Conservation (phyloP, 208 protist genomes). For the Giardia muris region DNA sequence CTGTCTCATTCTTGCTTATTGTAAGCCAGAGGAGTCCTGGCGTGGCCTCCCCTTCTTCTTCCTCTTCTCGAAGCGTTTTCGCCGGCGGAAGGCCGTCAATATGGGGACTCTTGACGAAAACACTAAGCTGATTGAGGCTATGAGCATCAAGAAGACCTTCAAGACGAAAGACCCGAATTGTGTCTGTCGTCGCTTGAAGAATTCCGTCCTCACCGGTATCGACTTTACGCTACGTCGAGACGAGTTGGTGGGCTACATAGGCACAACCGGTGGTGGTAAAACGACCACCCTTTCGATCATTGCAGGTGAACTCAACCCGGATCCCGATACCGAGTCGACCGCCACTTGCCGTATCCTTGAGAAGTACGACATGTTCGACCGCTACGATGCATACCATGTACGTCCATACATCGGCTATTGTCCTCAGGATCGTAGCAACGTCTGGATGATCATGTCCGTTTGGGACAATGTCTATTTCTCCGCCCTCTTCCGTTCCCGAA, state of each 20-base stretch:
- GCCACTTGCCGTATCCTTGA: background rate
- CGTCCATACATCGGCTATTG: background rate
- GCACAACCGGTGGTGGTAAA: background rate
- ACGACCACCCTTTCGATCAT: background rate
- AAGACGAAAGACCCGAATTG: background rate
- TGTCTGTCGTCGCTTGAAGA: background rate
- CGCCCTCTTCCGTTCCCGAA: background rate
- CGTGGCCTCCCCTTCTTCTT: background rate
- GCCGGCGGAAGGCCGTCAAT: background rate
- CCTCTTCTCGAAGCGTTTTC: background rate
- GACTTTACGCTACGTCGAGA: background rate
- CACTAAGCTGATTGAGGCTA: background rate
- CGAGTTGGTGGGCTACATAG: background rate
- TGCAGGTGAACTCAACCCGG: background rate
- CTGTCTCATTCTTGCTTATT: background rate
- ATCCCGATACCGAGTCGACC: background rate
- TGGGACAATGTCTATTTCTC: background rate
- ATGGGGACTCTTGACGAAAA: background rate
- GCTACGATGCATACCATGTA: background rate
- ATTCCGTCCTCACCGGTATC: background rate
- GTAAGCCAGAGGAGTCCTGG: background rate
- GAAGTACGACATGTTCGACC: background rate
- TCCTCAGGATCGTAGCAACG: conserved; percentile 13
- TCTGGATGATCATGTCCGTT: background rate
- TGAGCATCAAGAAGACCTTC: background rate